Evolutionary conservation across 1,139 yeast species (phyloP).

Genomic region (Kodamaea sp.): DNA sequence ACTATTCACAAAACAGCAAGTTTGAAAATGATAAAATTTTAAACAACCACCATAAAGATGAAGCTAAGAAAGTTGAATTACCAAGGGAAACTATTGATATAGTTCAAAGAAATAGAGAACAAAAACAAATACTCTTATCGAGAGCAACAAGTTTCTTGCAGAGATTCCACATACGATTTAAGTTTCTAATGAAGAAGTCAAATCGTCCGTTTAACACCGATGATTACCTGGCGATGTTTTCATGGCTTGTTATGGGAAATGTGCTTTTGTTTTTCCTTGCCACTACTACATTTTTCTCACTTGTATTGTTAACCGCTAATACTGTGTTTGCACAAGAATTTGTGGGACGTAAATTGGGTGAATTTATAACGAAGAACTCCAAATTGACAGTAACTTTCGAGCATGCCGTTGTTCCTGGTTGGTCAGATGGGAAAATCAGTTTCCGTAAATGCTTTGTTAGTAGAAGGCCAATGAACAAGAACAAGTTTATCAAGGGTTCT

Average conservation of each 20-base stretch:
- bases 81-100: conserved; percentile 1
- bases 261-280: conserved; percentile 73
- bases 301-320: conserved; percentile 72
- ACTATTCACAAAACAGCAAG: too few species aligned
- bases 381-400: conserved; percentile 89
- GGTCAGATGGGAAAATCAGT: conserved; percentile 84
- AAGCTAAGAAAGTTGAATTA: too few species aligned
- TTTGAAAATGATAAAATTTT: too few species aligned
- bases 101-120: conserved; percentile 14
- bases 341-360: conserved; percentile 79
- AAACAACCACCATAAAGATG: too few species aligned
- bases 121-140: conserved; percentile 52
- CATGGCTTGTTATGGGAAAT: conserved; percentile 89
- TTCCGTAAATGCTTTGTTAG: conserved; percentile 86
- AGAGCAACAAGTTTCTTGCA: conserved; percentile 49
- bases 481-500: conserved; percentile 65
- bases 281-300: conserved; percentile 84
- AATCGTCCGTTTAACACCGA: conserved; percentile 77
- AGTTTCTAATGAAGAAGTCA: conserved; percentile 61
- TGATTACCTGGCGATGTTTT: conserved; percentile 82
- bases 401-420: conserved; percentile 90
- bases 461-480: conserved; percentile 61
- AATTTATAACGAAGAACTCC: conserved; percentile 76
- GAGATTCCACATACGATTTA: conserved; percentile 53
- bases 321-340: conserved; percentile 89